Conservation (phyloP, 2,329 filamentous ascomycete genomes). For the Arthrobotrys entomopaga region DNA sequence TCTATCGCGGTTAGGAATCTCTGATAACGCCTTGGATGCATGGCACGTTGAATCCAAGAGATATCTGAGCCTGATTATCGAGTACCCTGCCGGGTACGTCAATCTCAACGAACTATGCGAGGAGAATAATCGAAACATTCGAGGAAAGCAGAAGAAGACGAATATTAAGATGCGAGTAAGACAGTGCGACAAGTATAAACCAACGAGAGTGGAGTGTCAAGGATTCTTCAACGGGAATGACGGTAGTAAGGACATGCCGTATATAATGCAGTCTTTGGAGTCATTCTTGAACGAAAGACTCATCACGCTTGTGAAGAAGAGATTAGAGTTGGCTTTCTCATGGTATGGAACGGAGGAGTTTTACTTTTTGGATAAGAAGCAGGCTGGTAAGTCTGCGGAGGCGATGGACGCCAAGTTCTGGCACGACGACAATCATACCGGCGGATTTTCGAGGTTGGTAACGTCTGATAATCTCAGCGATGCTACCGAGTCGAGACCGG, state of each 20-base stretch:
- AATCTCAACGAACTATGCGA: constrained; percentile 68
- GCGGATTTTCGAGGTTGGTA: constrained; percentile 42
- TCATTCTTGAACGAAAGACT: constrained; percentile 73
- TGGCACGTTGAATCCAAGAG: constrained; percentile 76
- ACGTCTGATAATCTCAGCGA: constrained; percentile 64
- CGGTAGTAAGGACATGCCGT: constrained; percentile 24
- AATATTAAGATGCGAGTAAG: constrained; percentile 42
- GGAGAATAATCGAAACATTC: constrained; percentile 51
- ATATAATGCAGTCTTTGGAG: constrained; percentile 38
- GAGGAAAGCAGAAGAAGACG: constrained; percentile 8
- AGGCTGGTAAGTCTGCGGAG: constrained; percentile 19
- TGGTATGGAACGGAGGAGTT: constrained; percentile 76
- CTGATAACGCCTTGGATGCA: constrained; percentile 77
- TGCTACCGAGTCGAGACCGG: constrained; percentile 61
- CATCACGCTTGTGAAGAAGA: constrained; percentile 70
- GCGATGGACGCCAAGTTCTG: constrained; percentile 54
- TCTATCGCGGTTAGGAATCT: constrained; percentile 75
- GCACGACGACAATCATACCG: constrained; percentile 56
- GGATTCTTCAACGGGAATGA: constrained; percentile 26
- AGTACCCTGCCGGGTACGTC: constrained; percentile 72
- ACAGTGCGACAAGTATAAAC: constrained; percentile 47
- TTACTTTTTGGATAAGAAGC: constrained; percentile 60
- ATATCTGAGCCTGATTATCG: constrained; percentile 78
- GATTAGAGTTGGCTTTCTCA: constrained; percentile 66
- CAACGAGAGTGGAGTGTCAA: constrained; percentile 38